Base-by-base conservation (phyloP, 768 basidiomycete genomes). In the Pulveroboletus sp. region DNA sequence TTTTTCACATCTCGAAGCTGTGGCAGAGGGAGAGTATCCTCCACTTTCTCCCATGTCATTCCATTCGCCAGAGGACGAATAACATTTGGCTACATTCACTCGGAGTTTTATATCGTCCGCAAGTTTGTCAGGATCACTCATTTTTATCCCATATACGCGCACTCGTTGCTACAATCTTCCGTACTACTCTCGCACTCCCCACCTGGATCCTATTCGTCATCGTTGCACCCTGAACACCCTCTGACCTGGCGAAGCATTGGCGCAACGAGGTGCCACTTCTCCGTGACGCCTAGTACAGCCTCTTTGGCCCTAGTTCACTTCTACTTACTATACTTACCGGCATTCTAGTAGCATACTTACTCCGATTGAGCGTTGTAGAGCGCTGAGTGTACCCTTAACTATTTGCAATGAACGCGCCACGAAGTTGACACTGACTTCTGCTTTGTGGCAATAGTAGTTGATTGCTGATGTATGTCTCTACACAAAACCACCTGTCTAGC, bases 31-130 rank as follows among this genome's bases (percentile, higher is more conserved):
- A 48, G 86, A 86, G 63, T 81, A 76, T 46, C 76, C 83, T 37
- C 82, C 85, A n/a, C 67, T 84, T 39, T 86, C 85, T 36, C 85
- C 85, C 15, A 86, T 88, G 83, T 79, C 84, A 33, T 84, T 89
- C 57, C 77, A 69, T 60, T 66, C 75, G 65, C 72, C 76, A 69
- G 80, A 71, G 55, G 72, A 72, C 70, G 72, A 55, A 55, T 76
- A 52, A 68, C 40, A 21, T 35, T 46, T 41, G 18, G 17, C 46
- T 46, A 47, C 56, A 13, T 45, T 58, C 68, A n/a, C 59, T 63
- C 58, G 43, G 47, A 39, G 45, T 18, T 60, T 63, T 66, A 61
- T 63, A 61, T 59, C 41, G 41, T 49, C 44, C 15, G 33, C 56
- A 56, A 48, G 50, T 32, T 41, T 49, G 55, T 53, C 57, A 27